Evolutionary conservation across 495 filamentous ascomycete genomes (phyloP).

Genomic region (Podospora conica): DNA sequence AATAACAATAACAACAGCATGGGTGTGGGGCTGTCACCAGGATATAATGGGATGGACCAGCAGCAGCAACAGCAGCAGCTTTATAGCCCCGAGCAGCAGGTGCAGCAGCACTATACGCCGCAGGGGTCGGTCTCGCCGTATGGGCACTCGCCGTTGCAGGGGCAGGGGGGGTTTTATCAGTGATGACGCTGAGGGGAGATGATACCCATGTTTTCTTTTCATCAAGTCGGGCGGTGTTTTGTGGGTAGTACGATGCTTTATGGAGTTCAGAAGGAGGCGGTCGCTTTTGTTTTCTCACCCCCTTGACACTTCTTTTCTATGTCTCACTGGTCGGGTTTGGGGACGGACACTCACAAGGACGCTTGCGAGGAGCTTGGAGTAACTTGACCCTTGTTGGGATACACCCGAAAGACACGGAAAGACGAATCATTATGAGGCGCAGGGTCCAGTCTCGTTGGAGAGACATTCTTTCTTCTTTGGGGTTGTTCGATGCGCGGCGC

Average conservation of each 20-base stretch:
- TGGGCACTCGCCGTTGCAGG: constrained; percentile 36
- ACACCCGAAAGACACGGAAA: too few species aligned
- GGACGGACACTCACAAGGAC: neutral
- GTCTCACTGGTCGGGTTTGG: neutral
- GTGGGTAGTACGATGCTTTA: too few species aligned
- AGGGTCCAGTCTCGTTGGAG: too few species aligned
- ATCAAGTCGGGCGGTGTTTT: neutral
- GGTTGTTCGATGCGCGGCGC: too few species aligned
- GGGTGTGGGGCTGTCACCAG: neutral
- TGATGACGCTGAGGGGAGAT: neutral
- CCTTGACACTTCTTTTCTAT: neutral
- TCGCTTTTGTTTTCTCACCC: neutral
- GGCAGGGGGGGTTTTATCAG: constrained; percentile 32
- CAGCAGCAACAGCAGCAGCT: constrained; percentile 1
- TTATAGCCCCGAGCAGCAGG: constrained; percentile 25
- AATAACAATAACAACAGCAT: too few species aligned
- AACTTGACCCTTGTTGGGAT: neutral
- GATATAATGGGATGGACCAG: neutral
- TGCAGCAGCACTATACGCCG: constrained; percentile 30
- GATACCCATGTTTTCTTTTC: neutral
- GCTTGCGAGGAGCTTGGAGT: neutral
- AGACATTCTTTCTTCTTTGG: too few species aligned
- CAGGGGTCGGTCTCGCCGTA: constrained; percentile 41
- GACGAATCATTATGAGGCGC: too few species aligned
- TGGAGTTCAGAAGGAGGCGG: neutral